Base-by-base conservation (phyloP, 495 filamentous ascomycete genomes). In the Penicillium paradoxum region DNA sequence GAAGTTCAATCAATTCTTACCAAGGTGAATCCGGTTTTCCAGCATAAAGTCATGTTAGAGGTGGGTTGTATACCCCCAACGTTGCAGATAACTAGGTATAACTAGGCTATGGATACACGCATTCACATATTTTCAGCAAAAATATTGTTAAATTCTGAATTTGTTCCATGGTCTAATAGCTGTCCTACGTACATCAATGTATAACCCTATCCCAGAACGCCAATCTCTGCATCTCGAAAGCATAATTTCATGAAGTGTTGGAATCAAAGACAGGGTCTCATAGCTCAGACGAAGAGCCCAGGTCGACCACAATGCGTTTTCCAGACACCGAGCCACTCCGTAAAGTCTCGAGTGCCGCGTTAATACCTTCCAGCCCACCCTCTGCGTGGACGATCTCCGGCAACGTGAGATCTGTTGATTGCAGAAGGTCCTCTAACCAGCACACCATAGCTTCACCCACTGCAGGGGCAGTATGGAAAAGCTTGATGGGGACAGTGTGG, bases 401-500 rank as follows among this genome's bases (percentile, higher is more conserved):
- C 27, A 80, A 67, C 27, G 63, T 58, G 18, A 88, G 54, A 17
- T 73, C 54, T 0, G 68, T 68, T 3, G 70, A 59, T 19, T 73
- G 68, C 38, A 87, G 55, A 40, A 88, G 60, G 30, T 68, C 63
- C 60, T 87, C 84, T 53, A 85, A 61, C 84, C 84, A 88, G 15
- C 57, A 55, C 4, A 81, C 78, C 59, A 84, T 59, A 6, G 62
- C 64, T 43, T 81, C 78, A 1, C 85, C 84, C 0, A 87, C 73
- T 3, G 67, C 65, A 0, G 79, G 73, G 3, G 80, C 76, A 45
- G 78, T 74, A 56, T 88, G 85, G 56, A 87, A 88, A 21, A 85
- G 53, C 63, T 87, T 88, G 45, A 88, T 85, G 0, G 84, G 85
- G 18, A 87, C 80, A 4, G 73, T 82, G 51, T 88, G 83, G 42